These are phyloP conservation scores for Trichoderma hamatum DNA, from an alignment of 2,329 filamentous ascomycete species.

Conservation along the genomic window DNA sequence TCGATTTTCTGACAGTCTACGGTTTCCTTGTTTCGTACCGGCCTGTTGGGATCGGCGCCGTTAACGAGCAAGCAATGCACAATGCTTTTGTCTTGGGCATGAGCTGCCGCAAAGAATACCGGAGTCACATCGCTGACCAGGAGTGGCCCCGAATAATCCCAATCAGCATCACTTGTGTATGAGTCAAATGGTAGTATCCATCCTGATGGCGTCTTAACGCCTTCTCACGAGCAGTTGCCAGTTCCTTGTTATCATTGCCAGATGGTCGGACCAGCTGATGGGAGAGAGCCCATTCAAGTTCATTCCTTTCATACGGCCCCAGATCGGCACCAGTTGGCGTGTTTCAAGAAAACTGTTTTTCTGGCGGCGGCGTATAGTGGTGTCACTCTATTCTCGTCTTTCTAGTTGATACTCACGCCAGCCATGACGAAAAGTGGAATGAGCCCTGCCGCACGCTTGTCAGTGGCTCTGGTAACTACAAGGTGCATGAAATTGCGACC, in stretches of 20 bases:
- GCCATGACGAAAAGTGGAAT: background rate
- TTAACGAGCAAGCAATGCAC: background rate
- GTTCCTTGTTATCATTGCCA: too few species aligned
- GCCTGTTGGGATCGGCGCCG: background rate
- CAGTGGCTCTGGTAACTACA: background rate
- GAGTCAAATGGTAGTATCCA: too few species aligned
- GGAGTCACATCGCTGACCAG: background rate
- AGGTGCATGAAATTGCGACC: background rate
- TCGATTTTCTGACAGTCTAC: background rate
- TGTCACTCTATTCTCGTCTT: background rate
- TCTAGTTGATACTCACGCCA: background rate
- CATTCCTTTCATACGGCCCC: background rate
- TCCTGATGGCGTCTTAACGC: too few species aligned
- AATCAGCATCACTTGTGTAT: too few species aligned
- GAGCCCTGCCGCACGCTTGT: background rate
- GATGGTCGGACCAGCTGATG: background rate
- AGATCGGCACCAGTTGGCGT: slow-evolving; percentile 4
- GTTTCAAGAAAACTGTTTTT: background rate
- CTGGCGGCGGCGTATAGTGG: background rate
- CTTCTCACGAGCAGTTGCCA: too few species aligned
- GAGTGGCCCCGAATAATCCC: too few species aligned
- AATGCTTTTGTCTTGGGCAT: background rate
- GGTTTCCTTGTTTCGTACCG: background rate
- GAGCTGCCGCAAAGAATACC: background rate
- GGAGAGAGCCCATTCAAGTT: background rate